phyloP scores from a whole-genome alignment of 2,329 filamentous ascomycete genomes.

The Beauveria bassiana region DNA sequence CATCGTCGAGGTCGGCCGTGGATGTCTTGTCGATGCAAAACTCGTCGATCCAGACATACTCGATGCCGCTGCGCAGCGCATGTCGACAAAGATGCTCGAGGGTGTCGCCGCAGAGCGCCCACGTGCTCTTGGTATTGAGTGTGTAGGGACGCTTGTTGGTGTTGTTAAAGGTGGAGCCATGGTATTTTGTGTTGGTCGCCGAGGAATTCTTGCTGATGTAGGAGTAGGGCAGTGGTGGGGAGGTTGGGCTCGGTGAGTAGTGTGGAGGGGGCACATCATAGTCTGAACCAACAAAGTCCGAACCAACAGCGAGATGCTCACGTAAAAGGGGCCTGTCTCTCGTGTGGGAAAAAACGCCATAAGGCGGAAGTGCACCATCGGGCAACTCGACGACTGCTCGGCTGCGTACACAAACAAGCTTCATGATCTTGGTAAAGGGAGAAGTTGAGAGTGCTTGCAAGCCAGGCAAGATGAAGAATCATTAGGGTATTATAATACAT shows the following conservation, averaged over 20 bases:
- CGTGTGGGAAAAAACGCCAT: background rate
- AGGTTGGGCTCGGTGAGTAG: background rate
- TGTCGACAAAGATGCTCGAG: background rate
- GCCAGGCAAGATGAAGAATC: background rate
- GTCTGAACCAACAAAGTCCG: background rate
- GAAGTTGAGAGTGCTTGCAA: background rate
- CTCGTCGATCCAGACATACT: slow-evolving; percentile 8
- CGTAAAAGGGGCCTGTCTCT: background rate
- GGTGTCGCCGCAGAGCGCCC: background rate
- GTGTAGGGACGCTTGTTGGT: background rate
- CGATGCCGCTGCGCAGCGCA: background rate
- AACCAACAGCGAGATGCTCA: background rate
- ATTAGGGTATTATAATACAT: slow-evolving; percentile 3
- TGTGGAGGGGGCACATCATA: background rate
- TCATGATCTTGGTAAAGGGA: background rate
- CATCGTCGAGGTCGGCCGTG: slow-evolving; percentile 2
- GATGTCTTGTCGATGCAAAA: slow-evolving; percentile 8
- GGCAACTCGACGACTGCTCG: background rate
- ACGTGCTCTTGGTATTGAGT: background rate
- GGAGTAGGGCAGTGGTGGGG: background rate
- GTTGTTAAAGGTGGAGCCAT: too few relatives aligned
- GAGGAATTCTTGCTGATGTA: background rate
- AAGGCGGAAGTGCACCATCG: background rate
- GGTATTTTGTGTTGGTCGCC: background rate
- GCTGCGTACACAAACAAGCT: background rate